A percentile compares a stretch with the other conserved stretches of the same genome.
Evolutionary conservation across 2,329 filamentous ascomycete genomes (phyloP).

Genomic region (Mycosphaerella arachidis): DNA sequence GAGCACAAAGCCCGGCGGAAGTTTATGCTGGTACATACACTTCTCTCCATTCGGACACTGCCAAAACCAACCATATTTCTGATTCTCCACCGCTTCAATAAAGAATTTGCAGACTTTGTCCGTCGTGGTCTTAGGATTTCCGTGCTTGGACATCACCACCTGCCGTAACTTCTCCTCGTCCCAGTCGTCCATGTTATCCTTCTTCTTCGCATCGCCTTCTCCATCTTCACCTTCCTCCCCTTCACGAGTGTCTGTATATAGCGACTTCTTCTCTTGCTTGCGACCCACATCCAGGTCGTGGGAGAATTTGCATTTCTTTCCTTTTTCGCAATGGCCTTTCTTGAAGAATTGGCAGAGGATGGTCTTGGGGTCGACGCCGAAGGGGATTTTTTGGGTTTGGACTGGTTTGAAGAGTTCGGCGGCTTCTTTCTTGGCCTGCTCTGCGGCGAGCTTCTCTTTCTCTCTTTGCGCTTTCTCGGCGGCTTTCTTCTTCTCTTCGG

Average conservation of each 20-base stretch:
- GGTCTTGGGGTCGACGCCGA: slow-evolving; percentile 96
- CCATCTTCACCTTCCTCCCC: slow-evolving; percentile 64
- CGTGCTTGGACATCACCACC: slow-evolving; percentile 93
- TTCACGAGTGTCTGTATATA: slow-evolving; percentile 80
- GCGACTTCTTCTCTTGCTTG: slow-evolving; percentile 84
- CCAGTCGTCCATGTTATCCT: slow-evolving; percentile 93
- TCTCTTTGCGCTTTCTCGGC: slow-evolving; percentile 63
- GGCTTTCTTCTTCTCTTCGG: slow-evolving; percentile 79
- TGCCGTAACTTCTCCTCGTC: slow-evolving; percentile 91
- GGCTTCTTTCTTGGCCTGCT: slow-evolving; percentile 74
- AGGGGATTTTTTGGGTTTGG: slow-evolving; percentile 95
- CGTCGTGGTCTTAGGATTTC: slow-evolving; percentile 89
- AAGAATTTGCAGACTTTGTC: slow-evolving; percentile 99
- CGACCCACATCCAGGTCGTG: slow-evolving; percentile 86
- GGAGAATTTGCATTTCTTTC: slow-evolving; percentile 93
- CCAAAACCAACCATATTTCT: slow-evolving; percentile 99
- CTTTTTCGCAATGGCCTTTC: slow-evolving; percentile 96
- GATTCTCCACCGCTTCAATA: slow-evolving; percentile 93
- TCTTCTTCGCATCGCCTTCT: slow-evolving; percentile 69
- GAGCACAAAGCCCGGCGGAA: slow-evolving; percentile 90
- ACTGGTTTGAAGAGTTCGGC: slow-evolving; percentile 84
- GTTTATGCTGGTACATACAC: slow-evolving; percentile 96
- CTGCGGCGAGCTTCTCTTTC: slow-evolving; percentile 86
- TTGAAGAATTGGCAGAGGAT: slow-evolving; percentile 96
- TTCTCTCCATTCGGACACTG: slow-evolving; percentile 93